These are phyloP conservation scores for Luvunga scandens DNA, from an alignment of 345 rosid genomes.

Conservation along the genomic window DNA sequence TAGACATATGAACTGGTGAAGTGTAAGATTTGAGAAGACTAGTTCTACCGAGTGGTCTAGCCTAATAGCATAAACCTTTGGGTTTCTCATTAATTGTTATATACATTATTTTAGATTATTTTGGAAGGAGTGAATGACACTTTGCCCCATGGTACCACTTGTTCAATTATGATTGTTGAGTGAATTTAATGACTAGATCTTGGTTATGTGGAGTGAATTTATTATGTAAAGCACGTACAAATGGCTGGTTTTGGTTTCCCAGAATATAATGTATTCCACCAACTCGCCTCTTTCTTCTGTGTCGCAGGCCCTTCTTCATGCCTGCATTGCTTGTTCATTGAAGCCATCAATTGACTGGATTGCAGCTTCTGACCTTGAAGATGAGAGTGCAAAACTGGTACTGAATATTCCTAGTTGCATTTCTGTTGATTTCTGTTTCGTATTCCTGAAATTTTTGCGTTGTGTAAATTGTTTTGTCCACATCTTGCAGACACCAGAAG, in stretches of 20 bases:
- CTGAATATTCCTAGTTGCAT: slow-evolving; percentile 11
- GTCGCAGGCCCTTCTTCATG: slow-evolving; percentile 90
- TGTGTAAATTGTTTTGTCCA: slow-evolving; percentile 7
- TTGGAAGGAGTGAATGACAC: neutral
- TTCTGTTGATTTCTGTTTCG: neutral
- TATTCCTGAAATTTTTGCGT: neutral
- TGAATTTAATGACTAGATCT: neutral
- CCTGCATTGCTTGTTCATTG: slow-evolving; percentile 83
- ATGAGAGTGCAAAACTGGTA: slow-evolving; percentile 68
- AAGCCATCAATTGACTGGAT: slow-evolving; percentile 90
- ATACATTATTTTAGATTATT: slow-evolving; percentile 1
- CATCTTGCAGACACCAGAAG: slow-evolving; percentile 70
- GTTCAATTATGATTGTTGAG: slow-evolving; percentile 6
- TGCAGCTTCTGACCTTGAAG: slow-evolving; percentile 98
- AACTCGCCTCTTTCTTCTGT: slow-evolving; percentile 11
- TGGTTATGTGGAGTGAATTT: neutral
- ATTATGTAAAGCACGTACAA: neutral
- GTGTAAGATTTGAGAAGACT: neutral
- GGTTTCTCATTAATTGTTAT: neutral
- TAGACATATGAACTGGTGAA: neutral
- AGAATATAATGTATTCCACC: slow-evolving; percentile 1
- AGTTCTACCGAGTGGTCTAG: neutral
- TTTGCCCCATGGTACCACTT: neutral
- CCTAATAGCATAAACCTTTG: neutral
- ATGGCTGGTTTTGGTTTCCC: slow-evolving; percentile 1